Conservation (phyloP, 2,329 filamentous ascomycete species). For the Waltergamsia citrina region DNA sequence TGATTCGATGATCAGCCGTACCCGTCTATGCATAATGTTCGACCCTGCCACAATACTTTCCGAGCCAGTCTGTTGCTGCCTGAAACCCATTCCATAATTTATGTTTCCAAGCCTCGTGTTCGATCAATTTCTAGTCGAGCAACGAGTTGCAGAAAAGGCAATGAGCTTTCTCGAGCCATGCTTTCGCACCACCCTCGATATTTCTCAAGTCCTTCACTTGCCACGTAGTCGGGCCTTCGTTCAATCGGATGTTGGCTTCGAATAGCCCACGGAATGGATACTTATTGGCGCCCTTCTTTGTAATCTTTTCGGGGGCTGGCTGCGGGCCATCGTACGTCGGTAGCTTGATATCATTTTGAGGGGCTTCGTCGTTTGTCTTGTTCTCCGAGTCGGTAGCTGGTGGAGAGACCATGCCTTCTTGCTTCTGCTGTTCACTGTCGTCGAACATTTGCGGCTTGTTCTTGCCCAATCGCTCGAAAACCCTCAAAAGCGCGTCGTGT, state of each 20-base stretch:
- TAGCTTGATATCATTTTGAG: neutral
- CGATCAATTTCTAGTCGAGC: no score
- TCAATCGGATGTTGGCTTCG: conserved; percentile 37
- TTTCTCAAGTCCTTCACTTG: conserved; percentile 42
- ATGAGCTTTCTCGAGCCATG: conserved; percentile 38
- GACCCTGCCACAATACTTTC: no score
- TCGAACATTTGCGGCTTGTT: conserved; percentile 37
- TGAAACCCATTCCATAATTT: no score
- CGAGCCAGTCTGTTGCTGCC: no score
- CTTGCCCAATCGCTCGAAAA: conserved; percentile 38
- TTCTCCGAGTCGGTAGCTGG: neutral
- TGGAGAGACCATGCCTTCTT: neutral
- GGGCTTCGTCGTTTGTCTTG: neutral
- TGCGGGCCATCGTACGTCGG: neutral
- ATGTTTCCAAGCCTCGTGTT: no score
- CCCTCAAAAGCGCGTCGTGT: conserved; percentile 40
- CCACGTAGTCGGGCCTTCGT: conserved; percentile 35
- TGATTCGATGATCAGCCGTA: no score
- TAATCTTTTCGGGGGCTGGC: neutral
- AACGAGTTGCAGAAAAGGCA: conserved; percentile 40
- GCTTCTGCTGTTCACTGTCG: conserved; percentile 10
- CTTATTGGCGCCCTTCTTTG: conserved; percentile 3
- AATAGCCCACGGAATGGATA: conserved; percentile 38
- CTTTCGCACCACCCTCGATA: conserved; percentile 37
- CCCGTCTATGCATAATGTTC: no score